Evolutionary conservation across 1,284 basidiomycete genomes (phyloP), one percentile per base, ranked within the genome.

Genomic region (Uromyces viciae-fabae): DNA sequence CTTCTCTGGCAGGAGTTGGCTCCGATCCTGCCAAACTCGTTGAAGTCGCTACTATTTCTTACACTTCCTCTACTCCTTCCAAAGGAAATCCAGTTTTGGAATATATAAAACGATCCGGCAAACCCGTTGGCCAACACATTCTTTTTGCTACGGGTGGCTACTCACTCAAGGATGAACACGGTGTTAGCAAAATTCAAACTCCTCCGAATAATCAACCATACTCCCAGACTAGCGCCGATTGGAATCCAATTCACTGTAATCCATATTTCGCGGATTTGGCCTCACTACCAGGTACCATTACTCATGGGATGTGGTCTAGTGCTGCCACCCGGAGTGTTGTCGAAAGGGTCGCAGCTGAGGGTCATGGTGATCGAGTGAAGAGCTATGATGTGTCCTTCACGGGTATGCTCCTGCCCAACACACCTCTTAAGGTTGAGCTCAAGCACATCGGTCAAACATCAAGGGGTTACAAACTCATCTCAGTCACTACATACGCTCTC

Each of bases 231-330:
- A 98, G 96, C 1, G 95, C 96, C 69, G 97, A 99, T 87, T 98
- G 94, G 89, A 98, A 90, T 86, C 92, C 93, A n/a, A 97, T 99
- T 84, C 97, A 99, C 87, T 89, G 97, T 87, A 98, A 99, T 88
- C 97, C 96, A 0, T 98, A 98, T 89, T 98, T 99, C 88, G 91
- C 96, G 38, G 92, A 94, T 86, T 94, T 93, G 84, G 95, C 96
- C 19, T 90, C 92, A 28, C 91, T 99, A 31, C 96, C 95, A 40
- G 93, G 93, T 19, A 98, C 97, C 25, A 99, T 99, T 86, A 98
- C 96, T 7, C 96, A 99, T 85, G 96, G 96, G 78, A 91, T 99
- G 88, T 98, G 94, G 93, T 92, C 94, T 22, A 95, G 93, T 83
- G 96, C 97, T 68, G 95, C 95, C 31, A 96, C 95, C 42, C 90